Conservation (phyloP, 169 alveolate genomes). For the Plasmodium vivax region DNA sequence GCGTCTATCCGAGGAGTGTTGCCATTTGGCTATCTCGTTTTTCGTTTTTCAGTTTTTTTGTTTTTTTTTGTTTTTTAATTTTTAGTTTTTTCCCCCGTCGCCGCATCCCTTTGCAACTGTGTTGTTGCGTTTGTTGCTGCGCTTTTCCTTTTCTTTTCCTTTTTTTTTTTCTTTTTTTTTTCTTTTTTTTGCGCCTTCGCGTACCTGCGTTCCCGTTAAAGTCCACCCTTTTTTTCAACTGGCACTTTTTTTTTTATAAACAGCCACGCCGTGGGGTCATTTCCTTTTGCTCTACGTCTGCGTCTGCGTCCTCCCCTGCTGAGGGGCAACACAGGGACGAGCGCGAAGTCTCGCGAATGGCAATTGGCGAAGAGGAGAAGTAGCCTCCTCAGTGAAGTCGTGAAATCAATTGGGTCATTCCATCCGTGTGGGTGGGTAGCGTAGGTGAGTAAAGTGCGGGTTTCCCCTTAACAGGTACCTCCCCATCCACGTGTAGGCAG, state of each 20-base stretch:
- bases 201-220: not conserved
- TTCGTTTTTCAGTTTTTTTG: not conserved
- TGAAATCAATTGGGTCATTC: not conserved
- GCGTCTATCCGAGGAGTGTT: not conserved
- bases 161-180: not conserved
- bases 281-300: not conserved
- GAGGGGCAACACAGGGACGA: not conserved
- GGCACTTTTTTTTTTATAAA: not conserved
- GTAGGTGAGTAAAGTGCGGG: not conserved
- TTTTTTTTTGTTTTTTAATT: conserved; percentile 13
- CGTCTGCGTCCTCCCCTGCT: not conserved
- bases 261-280: not conserved
- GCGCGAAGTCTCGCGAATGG: not conserved
- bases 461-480: not conserved
- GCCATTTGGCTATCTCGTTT: not conserved
- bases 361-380: not conserved
- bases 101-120: not conserved
- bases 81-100: conserved; percentile 18
- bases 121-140: not conserved
- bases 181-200: not conserved
- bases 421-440: not conserved
- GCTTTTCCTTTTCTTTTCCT: not conserved
- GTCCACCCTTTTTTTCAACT: not conserved
- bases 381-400: not conserved
- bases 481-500: not conserved